A percentile compares a stretch with the other conserved stretches of the same genome.
Evolutionary conservation across 2,329 filamentous ascomycete species (phyloP).

Genomic region (Penicillium sp.): DNA sequence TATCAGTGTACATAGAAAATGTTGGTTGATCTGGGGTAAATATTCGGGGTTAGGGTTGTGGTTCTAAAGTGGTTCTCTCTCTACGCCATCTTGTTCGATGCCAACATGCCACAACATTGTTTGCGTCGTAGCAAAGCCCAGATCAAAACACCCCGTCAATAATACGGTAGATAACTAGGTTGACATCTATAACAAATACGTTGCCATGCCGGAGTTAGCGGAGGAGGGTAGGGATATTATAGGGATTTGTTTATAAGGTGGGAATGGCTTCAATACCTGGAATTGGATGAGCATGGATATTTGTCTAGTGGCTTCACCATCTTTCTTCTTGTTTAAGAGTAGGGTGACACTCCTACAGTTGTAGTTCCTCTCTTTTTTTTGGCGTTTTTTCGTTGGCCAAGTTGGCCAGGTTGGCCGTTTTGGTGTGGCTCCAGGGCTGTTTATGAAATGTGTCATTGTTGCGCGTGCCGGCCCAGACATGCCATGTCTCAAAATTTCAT

Average conservation of each 20-base stretch:
- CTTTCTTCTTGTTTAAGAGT: too few species aligned
- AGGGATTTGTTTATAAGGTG: too few species aligned
- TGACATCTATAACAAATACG: too few species aligned
- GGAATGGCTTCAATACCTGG: too few species aligned
- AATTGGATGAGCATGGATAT: too few species aligned
- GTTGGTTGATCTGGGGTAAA: not conserved
- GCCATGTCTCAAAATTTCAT: not conserved
- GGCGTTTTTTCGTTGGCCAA: not conserved
- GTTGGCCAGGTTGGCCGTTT: not conserved
- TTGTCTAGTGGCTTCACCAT: too few species aligned
- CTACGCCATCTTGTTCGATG: not conserved
- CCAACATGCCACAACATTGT: not conserved
- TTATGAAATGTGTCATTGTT: conserved; percentile 4
- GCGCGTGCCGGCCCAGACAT: conserved; percentile 1
- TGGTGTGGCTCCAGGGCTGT: not conserved
- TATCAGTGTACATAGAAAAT: not conserved
- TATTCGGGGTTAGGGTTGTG: not conserved
- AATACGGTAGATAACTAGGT: too few species aligned
- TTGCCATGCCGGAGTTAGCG: too few species aligned
- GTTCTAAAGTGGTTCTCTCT: not conserved
- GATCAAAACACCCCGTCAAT: not conserved
- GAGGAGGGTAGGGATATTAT: too few species aligned
- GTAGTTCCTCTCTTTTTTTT: too few species aligned
- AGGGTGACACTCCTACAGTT: too few species aligned
- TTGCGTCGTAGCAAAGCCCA: not conserved